Percentiles rank a stretch among this genome's conserved stretches.
Evolutionary conservation across 73 alveolate genomes (phyloP).

Genomic region (Halteria grandinella): DNA sequence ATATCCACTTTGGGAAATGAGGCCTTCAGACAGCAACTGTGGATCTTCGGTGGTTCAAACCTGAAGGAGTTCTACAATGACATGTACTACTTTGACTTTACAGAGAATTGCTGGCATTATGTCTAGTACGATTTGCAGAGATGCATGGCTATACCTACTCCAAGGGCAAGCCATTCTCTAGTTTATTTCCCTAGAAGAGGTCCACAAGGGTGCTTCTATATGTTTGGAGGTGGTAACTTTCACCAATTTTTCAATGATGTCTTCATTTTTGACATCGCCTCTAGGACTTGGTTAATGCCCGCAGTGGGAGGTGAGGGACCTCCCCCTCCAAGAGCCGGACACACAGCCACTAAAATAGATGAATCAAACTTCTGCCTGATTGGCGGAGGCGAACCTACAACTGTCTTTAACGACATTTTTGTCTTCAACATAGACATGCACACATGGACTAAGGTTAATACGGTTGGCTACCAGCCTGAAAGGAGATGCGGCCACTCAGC

Average conservation of each 20-base stretch:
- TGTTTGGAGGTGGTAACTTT: conserved; percentile 59
- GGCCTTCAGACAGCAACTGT: too few species aligned
- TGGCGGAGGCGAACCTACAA: conserved; percentile 55
- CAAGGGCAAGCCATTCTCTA: conserved; percentile 58
- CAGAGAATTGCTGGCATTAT: conserved; percentile 1
- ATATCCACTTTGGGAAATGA: neutral
- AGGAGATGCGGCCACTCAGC: conserved; percentile 65
- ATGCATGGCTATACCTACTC: conserved; percentile 45
- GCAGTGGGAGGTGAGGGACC: conserved; percentile 31
- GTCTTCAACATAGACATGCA: conserved; percentile 24
- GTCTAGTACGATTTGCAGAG: neutral
- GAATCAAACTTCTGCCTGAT: conserved; percentile 32
- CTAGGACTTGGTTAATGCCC: conserved; percentile 26
- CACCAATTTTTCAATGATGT: conserved; percentile 47
- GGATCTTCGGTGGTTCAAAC: conserved; percentile 61
- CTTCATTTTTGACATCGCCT: conserved; percentile 13
- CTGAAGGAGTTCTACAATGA: conserved; percentile 38
- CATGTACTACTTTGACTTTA: conserved; percentile 33
- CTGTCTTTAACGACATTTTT: conserved; percentile 46
- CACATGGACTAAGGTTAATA: conserved; percentile 42
- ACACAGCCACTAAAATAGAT: conserved; percentile 21
- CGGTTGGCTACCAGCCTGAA: conserved; percentile 51
- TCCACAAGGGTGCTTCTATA: neutral
- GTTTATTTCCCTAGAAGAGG: conserved; percentile 42
- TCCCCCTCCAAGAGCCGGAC: conserved; percentile 61